These are phyloP conservation scores for Boletus rubescentipes DNA, from an alignment of 768 basidiomycete species.

Conservation along the genomic window DNA sequence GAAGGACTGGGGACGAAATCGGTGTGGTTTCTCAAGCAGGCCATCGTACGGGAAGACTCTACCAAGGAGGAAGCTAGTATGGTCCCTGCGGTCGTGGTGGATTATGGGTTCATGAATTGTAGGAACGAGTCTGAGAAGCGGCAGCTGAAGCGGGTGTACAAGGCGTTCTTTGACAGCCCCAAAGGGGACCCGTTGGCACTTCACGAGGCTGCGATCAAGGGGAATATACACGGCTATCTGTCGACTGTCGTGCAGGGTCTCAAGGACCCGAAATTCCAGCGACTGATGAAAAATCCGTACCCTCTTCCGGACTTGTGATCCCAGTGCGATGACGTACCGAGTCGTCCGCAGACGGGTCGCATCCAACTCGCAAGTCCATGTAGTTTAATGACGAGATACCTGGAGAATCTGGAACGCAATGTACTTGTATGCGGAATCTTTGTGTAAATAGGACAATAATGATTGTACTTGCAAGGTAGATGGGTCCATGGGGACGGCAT, in stretches of 20 bases:
- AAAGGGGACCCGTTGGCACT: not conserved
- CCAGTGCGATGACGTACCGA: too few species aligned
- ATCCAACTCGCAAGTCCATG: too few species aligned
- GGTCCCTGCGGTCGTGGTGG: not conserved
- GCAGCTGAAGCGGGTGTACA: not conserved
- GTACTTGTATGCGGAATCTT: too few species aligned
- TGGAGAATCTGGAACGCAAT: too few species aligned
- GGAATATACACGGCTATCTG: not conserved
- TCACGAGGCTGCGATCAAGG: not conserved
- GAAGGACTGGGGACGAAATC: not conserved
- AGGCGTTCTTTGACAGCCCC: not conserved
- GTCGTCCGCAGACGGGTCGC: too few species aligned
- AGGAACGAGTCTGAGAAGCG: not conserved
- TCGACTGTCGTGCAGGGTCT: not conserved
- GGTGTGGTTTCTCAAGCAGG: not conserved
- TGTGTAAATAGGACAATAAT: too few species aligned
- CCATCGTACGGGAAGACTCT: not conserved
- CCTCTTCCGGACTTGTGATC: constrained; percentile 3
- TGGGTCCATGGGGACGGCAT: too few species aligned
- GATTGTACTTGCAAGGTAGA: too few species aligned
- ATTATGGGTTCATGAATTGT: constrained; percentile 5
- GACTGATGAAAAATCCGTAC: not conserved
- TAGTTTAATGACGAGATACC: too few species aligned
- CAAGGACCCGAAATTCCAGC: not conserved
- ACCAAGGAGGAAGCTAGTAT: not conserved